Evolutionary conservation across 2,329 filamentous ascomycete genomes (phyloP).

Genomic region (Pseudogymnoascus sp.): DNA sequence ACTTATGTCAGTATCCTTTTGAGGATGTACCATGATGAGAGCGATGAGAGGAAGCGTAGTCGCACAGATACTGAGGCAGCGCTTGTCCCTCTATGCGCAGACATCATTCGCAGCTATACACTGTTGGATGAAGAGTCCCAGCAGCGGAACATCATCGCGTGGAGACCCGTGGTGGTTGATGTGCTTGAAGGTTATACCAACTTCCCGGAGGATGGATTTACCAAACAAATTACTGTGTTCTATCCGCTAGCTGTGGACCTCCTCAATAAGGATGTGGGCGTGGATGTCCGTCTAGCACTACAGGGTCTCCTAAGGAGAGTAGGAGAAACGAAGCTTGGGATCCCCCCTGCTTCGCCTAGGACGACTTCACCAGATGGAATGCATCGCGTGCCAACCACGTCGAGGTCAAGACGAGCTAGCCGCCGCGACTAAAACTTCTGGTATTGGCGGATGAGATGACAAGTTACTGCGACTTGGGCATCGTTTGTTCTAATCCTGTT

Average conservation of each 20-base stretch:
- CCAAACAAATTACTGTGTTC: conserved; percentile 71
- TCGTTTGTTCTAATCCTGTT: neutral
- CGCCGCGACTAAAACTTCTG: neutral
- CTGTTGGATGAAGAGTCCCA: conserved; percentile 90
- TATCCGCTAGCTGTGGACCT: conserved; percentile 82
- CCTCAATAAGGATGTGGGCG: conserved; percentile 70
- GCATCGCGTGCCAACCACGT: neutral
- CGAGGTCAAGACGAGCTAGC: neutral
- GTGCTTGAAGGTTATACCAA: conserved; percentile 87
- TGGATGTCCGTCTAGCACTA: conserved; percentile 71
- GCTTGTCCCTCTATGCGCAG: conserved; percentile 86
- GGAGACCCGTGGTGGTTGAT: conserved; percentile 94
- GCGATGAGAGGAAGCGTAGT: conserved; percentile 71
- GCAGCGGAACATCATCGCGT: conserved; percentile 92
- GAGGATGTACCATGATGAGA: conserved; percentile 91
- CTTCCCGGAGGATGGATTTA: conserved; percentile 75
- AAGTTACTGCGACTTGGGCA: neutral
- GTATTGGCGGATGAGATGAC: neutral
- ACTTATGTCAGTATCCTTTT: conserved; percentile 96
- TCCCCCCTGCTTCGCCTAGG: conserved; percentile 21
- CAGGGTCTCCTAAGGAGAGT: conserved; percentile 72
- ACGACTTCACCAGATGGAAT: conserved; percentile 4
- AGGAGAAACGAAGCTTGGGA: conserved; percentile 64
- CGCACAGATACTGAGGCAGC: conserved; percentile 82
- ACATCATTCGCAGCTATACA: conserved; percentile 83